phyloP scores from a whole-genome alignment of 2,329 filamentous ascomycete genomes.

The Alternaria ethzedia region DNA sequence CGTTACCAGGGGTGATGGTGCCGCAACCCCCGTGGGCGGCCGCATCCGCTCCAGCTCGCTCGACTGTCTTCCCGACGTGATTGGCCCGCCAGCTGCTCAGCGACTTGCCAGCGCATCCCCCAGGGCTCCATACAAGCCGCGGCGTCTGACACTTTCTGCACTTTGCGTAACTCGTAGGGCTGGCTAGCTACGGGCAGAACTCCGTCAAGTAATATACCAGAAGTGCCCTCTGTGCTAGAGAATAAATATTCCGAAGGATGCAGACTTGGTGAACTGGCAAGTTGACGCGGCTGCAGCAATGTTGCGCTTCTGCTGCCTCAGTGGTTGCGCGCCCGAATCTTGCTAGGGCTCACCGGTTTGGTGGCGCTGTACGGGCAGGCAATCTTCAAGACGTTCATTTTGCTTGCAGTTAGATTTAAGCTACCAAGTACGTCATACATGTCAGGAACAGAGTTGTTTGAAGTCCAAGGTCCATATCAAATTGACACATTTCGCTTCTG shows the following conservation, averaged over 20 bases:
- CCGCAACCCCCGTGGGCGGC: constrained; percentile 16
- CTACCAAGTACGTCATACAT: neutral
- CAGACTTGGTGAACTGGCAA: constrained; percentile 27
- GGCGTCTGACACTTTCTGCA: neutral
- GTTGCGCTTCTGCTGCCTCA: neutral
- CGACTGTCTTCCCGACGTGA: constrained; percentile 8
- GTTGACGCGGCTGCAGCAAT: neutral
- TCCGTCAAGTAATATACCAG: constrained; percentile 19
- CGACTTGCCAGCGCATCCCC: constrained; percentile 40
- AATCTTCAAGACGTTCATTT: neutral
- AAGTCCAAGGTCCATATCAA: neutral
- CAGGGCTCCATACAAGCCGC: constrained; percentile 14
- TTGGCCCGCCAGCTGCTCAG: constrained; percentile 14
- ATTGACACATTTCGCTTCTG: neutral
- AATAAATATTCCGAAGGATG: neutral
- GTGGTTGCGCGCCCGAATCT: neutral
- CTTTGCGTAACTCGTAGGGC: constrained; percentile 15
- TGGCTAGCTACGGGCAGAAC: constrained; percentile 8
- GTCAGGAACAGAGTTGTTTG: neutral
- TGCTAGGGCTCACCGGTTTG: constrained; percentile 12
- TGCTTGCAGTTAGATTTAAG: neutral
- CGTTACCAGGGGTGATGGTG: constrained; percentile 24
- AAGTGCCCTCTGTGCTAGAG: neutral
- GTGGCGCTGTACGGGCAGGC: neutral
- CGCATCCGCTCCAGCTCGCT: constrained; percentile 17